These are phyloP conservation scores for Podaxis sp. DNA, from an alignment of 768 basidiomycete genomes.

Conservation along the genomic window DNA sequence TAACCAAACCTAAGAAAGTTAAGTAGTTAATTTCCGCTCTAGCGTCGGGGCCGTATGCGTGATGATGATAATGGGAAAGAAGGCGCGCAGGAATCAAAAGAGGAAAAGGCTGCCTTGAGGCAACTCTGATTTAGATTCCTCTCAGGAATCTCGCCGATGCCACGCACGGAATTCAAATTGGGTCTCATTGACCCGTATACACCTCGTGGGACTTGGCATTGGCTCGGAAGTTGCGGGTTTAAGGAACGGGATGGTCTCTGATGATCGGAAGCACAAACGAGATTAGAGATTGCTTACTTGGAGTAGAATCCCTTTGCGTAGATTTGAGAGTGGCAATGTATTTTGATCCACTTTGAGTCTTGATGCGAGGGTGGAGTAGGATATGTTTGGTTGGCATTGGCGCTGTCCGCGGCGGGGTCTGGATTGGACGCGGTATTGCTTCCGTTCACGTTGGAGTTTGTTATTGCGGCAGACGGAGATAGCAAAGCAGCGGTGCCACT, in stretches of 20 bases:
- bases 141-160: constrained; percentile 7
- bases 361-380: neutral
- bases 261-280: neutral
- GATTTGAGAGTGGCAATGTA: constrained; percentile 70
- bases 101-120: constrained; percentile 13
- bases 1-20: constrained; percentile 58
- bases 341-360: constrained; percentile 17
- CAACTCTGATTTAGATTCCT: constrained; percentile 9
- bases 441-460: constrained; percentile 15
- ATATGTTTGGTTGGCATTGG: neutral
- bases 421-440: constrained; percentile 16
- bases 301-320: constrained; percentile 69
- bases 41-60: neutral
- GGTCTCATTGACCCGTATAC: neutral
- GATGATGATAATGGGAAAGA: constrained; percentile 9
- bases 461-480: constrained; percentile 9
- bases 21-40: constrained; percentile 4
- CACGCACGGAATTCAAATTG: neutral
- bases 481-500: constrained; percentile 11
- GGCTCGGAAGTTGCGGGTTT: neutral
- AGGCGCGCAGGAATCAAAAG: neutral
- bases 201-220: neutral
- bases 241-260: neutral
- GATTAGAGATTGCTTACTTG: constrained; percentile 46
- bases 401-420: neutral